phyloP scores from a whole-genome alignment of 768 basidiomycete genomes.

The Lactarius sanguifluus region DNA sequence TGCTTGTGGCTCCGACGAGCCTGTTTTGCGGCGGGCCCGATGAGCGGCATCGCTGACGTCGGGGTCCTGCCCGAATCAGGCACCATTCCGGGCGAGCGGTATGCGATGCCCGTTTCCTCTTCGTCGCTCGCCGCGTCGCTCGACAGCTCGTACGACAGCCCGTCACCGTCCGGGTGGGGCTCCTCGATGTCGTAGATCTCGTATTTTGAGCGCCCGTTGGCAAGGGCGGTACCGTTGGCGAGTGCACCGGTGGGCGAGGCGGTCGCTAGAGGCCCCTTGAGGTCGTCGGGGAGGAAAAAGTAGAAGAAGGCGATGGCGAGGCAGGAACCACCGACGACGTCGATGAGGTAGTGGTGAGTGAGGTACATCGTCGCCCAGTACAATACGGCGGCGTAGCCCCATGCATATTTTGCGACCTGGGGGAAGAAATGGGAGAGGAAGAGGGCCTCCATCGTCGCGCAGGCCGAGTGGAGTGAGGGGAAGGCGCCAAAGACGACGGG shows the following conservation, averaged over 20 bases:
- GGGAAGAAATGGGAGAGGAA: slow-evolving; percentile 97
- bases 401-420: slow-evolving; percentile 59
- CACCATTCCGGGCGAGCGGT: slow-evolving; percentile 48
- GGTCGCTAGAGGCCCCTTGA: slow-evolving; percentile 56
- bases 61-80: slow-evolving; percentile 34
- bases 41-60: slow-evolving; percentile 39
- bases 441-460: slow-evolving; percentile 88
- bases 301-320: slow-evolving; percentile 88
- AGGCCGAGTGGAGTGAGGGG: slow-evolving; percentile 89
- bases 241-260: slow-evolving; percentile 51
- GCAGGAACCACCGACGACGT: slow-evolving; percentile 92
- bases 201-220: slow-evolving; percentile 57
- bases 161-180: slow-evolving; percentile 44
- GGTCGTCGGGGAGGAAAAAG: slow-evolving; percentile 78
- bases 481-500: slow-evolving; percentile 98
- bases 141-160: slow-evolving; percentile 55
- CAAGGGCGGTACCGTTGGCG: slow-evolving; percentile 26
- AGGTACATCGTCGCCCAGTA: slow-evolving; percentile 99
- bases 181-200: slow-evolving; percentile 76
- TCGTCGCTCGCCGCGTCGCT: slow-evolving; percentile 57
- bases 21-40: slow-evolving; percentile 30
- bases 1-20: slow-evolving; percentile 59
- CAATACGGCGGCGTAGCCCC: slow-evolving; percentile 80
- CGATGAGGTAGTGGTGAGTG: slow-evolving; percentile 97
- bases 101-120: slow-evolving; percentile 67